Evolutionary conservation across 1,284 basidiomycete genomes (phyloP), one percentile per base, ranked within the genome.

Genomic region (Fomes fomentarius): DNA sequence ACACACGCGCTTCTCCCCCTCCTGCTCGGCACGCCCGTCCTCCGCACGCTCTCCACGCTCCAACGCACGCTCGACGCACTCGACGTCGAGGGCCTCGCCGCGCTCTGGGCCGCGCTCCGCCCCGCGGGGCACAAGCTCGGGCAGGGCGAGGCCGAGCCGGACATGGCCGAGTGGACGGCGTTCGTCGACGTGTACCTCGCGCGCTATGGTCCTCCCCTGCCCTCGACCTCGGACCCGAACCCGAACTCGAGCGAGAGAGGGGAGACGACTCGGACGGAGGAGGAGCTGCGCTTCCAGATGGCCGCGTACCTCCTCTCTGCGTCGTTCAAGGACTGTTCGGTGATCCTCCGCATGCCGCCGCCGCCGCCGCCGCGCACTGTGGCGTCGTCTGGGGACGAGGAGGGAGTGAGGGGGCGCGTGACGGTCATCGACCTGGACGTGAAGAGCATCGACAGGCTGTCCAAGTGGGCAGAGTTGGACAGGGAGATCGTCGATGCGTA

Each of bases 301-400:
- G 73, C 91, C 46, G 87, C 90, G 3, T 94, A 94, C 68, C 75
- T 93, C 30, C 84, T 98, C 42, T 92, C 92, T 9, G 91, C 93
- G n/a, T 91, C 91, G 11, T 94, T 98, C 81, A 98, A 98, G 71
- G 96, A 98, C 70, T 98, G 95, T 71, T 96, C 94, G 2, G 70
- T 98, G 52, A 91, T 98, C 58, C 66, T 95, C 35, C 82, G 77
- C 52, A 64, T 85, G 24, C 48, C 47, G n/a, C 51, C 61, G 31
- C 37, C 31, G 22, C 4, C 30, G 12, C 25, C 2, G 19, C n/a
- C n/a, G n/a, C n/a, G n/a, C n/a, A n/a, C n/a, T n/a, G n/a, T n/a
- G n/a, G n/a, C n/a, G n/a, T n/a, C n/a, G n/a, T n/a, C n/a, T n/a
- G 28, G 31, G 28, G 26, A 34, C 4, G 15, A 43, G 19, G 39